Percentiles rank a stretch among this genome's conserved stretches.
Evolutionary conservation across 441 rosid species (phyloP).

Genomic region (Eruca vesicaria): DNA sequence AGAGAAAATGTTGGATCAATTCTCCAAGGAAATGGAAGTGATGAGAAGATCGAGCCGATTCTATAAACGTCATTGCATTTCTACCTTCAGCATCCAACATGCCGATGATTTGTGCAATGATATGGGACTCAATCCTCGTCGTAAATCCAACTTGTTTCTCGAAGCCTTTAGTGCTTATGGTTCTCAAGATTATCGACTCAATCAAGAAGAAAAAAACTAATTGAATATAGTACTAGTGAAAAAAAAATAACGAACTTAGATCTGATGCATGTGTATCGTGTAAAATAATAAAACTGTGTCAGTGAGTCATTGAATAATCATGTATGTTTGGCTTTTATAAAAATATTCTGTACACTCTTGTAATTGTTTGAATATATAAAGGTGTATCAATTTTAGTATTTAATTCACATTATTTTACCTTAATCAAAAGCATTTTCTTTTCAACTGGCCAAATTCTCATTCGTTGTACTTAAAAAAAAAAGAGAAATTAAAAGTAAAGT

Average conservation of each 20-base stretch:
- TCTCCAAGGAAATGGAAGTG: conserved; percentile 54
- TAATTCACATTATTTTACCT: background rate
- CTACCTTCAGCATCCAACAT: conserved; percentile 87
- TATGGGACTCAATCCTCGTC: conserved; percentile 74
- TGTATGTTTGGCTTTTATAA: background rate
- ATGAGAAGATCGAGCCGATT: conserved; percentile 63
- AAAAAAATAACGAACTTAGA: background rate
- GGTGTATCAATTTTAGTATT: background rate
- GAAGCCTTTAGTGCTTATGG: conserved; percentile 82
- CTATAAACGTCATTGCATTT: conserved; percentile 78
- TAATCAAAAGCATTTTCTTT: background rate
- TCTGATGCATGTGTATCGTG: background rate
- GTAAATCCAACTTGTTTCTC: conserved; percentile 58
- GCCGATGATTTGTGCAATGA: conserved; percentile 79
- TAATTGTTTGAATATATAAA: background rate
- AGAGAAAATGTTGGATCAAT: conserved; percentile 59
- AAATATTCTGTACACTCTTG: background rate
- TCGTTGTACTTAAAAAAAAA: background rate
- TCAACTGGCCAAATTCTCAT: background rate
- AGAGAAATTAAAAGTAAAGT: background rate
- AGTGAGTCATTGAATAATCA: conserved; percentile 13
- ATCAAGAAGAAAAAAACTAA: conserved; percentile 8
- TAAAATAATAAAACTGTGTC: background rate
- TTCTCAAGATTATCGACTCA: conserved; percentile 55
- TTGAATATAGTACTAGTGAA: background rate